Base-by-base conservation (phyloP, 176 grass and related monocot species). In the Hsuehochloa calcarea region DNA sequence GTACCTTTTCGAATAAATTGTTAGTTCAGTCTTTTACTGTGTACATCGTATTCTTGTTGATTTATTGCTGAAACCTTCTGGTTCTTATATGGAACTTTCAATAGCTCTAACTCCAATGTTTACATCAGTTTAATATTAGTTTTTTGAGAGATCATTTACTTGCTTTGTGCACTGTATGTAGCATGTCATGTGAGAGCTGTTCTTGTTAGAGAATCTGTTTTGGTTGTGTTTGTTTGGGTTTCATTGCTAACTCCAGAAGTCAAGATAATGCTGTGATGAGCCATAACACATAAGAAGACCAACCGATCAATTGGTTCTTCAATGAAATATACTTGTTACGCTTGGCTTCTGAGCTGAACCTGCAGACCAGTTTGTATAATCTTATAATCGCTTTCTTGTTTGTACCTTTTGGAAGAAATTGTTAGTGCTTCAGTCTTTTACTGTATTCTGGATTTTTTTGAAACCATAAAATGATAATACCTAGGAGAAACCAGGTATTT, bases 341-440 rank as follows among this genome's bases (percentile, higher is more conserved):
- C 90, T 93, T 94, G 92, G 90, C 90, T 94, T 97, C 88, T 97
- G 85, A 94, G 89, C 74, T 72, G 8, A 14, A 61, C 50, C 62
- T 43, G 3, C 10, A 29, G 11, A 10, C 6, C 46, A 13, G 13
- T 65, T 37, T 66, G 22, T 82, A 4, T 51, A 50, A 13, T 56
- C 25, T 1, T 34, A 50, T 27, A 45, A 6, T 35, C n/a, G 3
- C 37, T 3, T 35, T 70, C 2, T 16, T 80, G 3, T 68, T 4
- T 16, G 5, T 16, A 10, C 10, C 3, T n/a, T 39, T 10, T 41
- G 19, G 17, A 34, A 41, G 17, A 11, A 75, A 65, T n/a, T 10
- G 17, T 51, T 3, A 31, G 6, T 7, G 14, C 16, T 46, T 71
- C 27, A 25, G 78, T 75, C 55, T 65, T 55, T 31, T 6, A 74